Percentiles rank a stretch among this genome's conserved stretches.
phyloP scores from a whole-genome alignment of 164 flowering plant genomes.

The Vitis amurensis region DNA sequence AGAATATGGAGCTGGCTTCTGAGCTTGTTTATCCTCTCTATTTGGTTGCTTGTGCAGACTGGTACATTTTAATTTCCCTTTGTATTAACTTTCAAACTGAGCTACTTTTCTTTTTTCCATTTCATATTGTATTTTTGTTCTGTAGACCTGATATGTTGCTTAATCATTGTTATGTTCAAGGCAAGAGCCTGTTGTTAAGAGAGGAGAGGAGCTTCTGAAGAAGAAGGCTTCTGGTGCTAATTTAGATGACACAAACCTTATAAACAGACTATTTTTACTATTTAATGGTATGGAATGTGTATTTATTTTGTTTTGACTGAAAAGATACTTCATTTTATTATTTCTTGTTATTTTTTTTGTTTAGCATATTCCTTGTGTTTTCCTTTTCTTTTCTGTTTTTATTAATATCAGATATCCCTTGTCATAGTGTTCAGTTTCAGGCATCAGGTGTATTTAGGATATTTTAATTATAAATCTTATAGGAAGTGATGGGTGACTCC shows the following conservation, averaged over 20 bases:
- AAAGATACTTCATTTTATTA: neutral
- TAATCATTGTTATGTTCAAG: constrained; percentile 39
- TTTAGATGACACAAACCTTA: constrained; percentile 69
- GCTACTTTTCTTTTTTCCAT: constrained; percentile 6
- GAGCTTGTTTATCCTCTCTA: constrained; percentile 77
- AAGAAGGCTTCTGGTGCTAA: constrained; percentile 70
- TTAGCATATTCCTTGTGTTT: neutral
- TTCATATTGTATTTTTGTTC: neutral
- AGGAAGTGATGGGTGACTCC: neutral
- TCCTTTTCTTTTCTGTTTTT: neutral
- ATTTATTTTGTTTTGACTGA: neutral
- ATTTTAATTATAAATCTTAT: neutral
- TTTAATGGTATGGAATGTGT: constrained; percentile 63
- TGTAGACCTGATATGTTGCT: constrained; percentile 16
- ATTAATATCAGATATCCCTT: too few relatives aligned
- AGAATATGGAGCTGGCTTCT: constrained; percentile 65
- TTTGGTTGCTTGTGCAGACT: constrained; percentile 72
- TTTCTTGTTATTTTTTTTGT: neutral
- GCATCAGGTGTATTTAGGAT: neutral
- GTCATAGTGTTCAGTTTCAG: neutral
- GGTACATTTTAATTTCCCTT: constrained; percentile 37
- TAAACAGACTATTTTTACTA: constrained; percentile 61
- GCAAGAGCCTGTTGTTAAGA: constrained; percentile 79
- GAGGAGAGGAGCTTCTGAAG: constrained; percentile 90
- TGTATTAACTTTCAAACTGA: too few relatives aligned